Evolutionary conservation across 192 early-diverging fungal genomes (phyloP).

Genomic region (Rhizophagus sp.): DNA sequence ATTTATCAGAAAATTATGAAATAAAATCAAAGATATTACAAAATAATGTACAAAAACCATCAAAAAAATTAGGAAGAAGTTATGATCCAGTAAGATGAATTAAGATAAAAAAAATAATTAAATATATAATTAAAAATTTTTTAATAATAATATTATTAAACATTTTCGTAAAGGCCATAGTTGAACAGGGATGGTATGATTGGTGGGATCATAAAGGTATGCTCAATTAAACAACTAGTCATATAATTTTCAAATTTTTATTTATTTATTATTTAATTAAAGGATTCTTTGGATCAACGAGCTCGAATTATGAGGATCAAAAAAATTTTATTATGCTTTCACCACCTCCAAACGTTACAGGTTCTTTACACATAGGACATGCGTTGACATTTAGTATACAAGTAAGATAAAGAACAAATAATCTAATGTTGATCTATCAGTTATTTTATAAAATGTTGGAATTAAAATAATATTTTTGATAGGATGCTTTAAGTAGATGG

Average conservation of each 20-base stretch:
- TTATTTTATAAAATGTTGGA: not conserved
- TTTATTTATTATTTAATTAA: not conserved
- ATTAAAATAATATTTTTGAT: not conserved
- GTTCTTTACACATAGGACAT: constrained; percentile 92
- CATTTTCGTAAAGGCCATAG: constrained; percentile 38
- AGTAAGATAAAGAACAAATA: constrained; percentile 39
- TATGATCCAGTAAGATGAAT: constrained; percentile 22
- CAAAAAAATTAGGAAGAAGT: constrained; percentile 5
- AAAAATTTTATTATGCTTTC: constrained; percentile 81
- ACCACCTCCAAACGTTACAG: constrained; percentile 97
- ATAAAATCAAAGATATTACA: not conserved
- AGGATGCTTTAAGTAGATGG: constrained; percentile 71
- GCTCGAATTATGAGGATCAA: constrained; percentile 34
- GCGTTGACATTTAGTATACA: constrained; percentile 90
- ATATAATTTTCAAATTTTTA: not conserved
- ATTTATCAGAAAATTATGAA: not conserved
- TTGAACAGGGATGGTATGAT: constrained; percentile 93
- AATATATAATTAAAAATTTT: too few species aligned
- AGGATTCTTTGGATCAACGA: constrained; percentile 58
- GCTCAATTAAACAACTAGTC: not conserved
- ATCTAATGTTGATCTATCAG: constrained; percentile 24
- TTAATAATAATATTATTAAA: not conserved
- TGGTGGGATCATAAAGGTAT: constrained; percentile 91
- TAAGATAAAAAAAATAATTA: not conserved
- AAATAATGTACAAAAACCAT: constrained; percentile 4